Evolutionary conservation across 306 rosid genomes (phyloP), one percentile per base, ranked within the genome.

Genomic region (Vigna nakashimae): DNA sequence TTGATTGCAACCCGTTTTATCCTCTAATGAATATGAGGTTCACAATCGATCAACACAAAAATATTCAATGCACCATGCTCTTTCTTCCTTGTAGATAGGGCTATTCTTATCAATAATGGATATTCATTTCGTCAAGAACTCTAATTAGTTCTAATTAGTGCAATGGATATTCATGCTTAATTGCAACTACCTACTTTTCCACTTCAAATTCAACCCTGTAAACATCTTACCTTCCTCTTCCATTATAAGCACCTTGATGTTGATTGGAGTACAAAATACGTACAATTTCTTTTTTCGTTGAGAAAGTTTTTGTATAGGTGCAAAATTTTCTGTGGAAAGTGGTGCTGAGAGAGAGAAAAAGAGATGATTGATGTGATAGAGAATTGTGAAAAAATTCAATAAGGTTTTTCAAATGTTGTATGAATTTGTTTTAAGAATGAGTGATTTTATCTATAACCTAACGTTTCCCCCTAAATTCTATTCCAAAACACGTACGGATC

Each of bases 241-340:
- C 32, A 12, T n/a, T 55, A 56, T 17, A 20, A n/a, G 73, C 60
- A 69, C 67, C 34, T 53, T 30, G 34, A 74, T 30, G 79, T 80
- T 73, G 84, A 74, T 69, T 74, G 76, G 72, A 16, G 69, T 49
- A 60, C 40, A 66, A 16, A 67, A 53, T 18, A 55, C 43, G 7
- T 45, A 16, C 30, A 43, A 4, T 32, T 30, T 5, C 10, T 7
- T 40, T 50, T 63, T 30, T 30, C 10, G 24, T 60, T 49, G 16
- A 60, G 20, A 60, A 30, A 30, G 34, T 0, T 30, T 6, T 60
- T 32, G 67, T 32, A 32, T 32, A 7, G 20, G 13, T 60, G 34
- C 67, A 60, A 32, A 34, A 15, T 13, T 5, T 59, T 26, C 20
- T 30, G 15, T 13, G 10, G 16, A 60, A 32, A 60, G 45, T 60